A percentile compares a stretch with the other conserved stretches of the same genome.
These are phyloP conservation scores for Claviceps pazoutovae DNA, from an alignment of 2,329 filamentous ascomycete species.

Conservation along the genomic window DNA sequence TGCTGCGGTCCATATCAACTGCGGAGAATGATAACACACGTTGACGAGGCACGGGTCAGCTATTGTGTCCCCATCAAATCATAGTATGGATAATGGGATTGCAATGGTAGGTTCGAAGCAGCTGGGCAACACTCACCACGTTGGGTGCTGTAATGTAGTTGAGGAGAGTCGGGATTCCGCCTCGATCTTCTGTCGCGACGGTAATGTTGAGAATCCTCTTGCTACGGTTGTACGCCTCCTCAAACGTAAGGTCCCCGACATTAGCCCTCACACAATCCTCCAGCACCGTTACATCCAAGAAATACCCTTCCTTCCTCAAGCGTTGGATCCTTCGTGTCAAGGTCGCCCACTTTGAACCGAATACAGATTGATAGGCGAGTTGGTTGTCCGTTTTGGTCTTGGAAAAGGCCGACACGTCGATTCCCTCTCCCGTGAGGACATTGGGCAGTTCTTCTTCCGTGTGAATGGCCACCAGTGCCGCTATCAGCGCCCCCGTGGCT, in stretches of 20 bases:
- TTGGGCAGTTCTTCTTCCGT: slow-evolving; percentile 70
- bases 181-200: slow-evolving; percentile 59
- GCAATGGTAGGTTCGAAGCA: background rate
- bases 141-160: slow-evolving; percentile 92
- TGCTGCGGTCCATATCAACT: slow-evolving; percentile 71
- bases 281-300: slow-evolving; percentile 68
- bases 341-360: slow-evolving; percentile 38
- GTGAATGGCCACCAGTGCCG: slow-evolving; percentile 75
- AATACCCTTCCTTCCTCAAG: slow-evolving; percentile 64
- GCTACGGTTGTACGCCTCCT: slow-evolving; percentile 77
- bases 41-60: background rate
- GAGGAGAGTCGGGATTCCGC: slow-evolving; percentile 68
- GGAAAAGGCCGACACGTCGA: slow-evolving; percentile 71
- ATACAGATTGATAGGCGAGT: slow-evolving; percentile 22
- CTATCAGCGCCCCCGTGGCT: slow-evolving; percentile 79
- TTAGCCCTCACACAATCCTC: slow-evolving; percentile 76
- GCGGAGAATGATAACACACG: background rate
- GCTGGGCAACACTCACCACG: slow-evolving; percentile 46
- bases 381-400: slow-evolving; percentile 17
- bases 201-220: slow-evolving; percentile 87
- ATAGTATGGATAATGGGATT: too few relatives aligned
- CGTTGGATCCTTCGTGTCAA: slow-evolving; percentile 51
- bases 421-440: slow-evolving; percentile 64
- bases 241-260: slow-evolving; percentile 80
- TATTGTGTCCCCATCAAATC: background rate